Percentiles rank a stretch among this genome's conserved stretches.
These are phyloP conservation scores for Paraleonurus japonicus DNA, from an alignment of 257 asterid genomes.

Conservation along the genomic window DNA sequence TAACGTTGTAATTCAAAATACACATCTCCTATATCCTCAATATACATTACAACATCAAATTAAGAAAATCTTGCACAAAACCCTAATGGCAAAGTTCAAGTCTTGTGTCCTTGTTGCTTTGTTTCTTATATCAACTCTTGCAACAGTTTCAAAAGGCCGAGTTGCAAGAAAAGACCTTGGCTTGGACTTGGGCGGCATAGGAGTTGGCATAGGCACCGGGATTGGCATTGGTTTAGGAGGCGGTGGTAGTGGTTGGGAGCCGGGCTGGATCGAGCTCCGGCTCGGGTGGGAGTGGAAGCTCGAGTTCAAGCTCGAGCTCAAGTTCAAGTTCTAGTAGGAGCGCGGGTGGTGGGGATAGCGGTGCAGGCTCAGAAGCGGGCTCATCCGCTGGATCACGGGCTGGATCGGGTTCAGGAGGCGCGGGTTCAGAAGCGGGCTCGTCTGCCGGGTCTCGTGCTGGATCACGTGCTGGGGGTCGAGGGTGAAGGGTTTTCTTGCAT, in stretches of 20 bases:
- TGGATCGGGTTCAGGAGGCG: conserved; percentile 50
- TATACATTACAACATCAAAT: background rate
- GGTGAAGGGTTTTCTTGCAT: conserved; percentile 8
- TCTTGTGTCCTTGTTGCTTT: conserved; percentile 32
- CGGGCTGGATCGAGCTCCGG: conserved; percentile 54
- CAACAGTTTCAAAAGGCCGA: conserved; percentile 45
- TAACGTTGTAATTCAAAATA: conserved; percentile 17
- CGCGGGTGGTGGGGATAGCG: conserved; percentile 39
- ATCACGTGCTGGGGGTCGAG: conserved; percentile 27
- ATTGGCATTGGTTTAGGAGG: conserved; percentile 61
- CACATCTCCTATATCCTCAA: conserved; percentile 8
- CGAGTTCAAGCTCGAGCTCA: conserved; percentile 39
- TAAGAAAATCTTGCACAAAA: background rate
- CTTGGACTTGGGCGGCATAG: conserved; percentile 48
- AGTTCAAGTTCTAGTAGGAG: conserved; percentile 40
- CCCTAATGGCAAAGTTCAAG: conserved; percentile 36
- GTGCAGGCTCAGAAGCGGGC: conserved; percentile 61
- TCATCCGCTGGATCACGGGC: conserved; percentile 70
- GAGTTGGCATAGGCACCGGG: conserved; percentile 53
- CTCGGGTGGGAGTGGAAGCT: conserved; percentile 43
- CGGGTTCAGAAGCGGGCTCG: conserved; percentile 38
- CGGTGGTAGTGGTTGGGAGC: conserved; percentile 72
- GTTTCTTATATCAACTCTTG: conserved; percentile 42
- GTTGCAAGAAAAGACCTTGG: conserved; percentile 62
- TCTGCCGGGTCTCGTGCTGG: conserved; percentile 38